These are phyloP conservation scores for Prunus kanzakura DNA, from an alignment of 306 rosid genomes.

Conservation along the genomic window DNA sequence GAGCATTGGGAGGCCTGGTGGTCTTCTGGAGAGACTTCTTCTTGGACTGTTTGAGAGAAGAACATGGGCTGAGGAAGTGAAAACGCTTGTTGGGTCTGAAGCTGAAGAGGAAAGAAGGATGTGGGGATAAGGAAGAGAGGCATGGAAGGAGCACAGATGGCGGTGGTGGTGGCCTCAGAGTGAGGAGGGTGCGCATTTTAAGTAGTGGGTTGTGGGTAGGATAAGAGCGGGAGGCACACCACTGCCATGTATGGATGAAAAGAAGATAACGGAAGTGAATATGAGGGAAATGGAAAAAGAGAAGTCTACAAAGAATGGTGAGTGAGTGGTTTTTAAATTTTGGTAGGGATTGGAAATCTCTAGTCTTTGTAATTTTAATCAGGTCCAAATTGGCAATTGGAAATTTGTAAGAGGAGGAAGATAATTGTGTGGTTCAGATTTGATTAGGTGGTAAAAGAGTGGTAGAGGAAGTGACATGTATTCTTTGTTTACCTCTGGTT, in stretches of 20 bases:
- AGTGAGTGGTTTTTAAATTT: constrained; percentile 1
- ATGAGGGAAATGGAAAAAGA: not conserved
- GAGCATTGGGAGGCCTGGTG: constrained; percentile 34
- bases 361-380: not conserved
- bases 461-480: constrained; percentile 26
- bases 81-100: constrained; percentile 48
- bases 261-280: not conserved
- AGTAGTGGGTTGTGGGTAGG: constrained; percentile 10
- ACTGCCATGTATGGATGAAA: constrained; percentile 21
- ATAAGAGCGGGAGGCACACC: constrained; percentile 9
- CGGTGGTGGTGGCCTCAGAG: constrained; percentile 28
- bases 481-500: not conserved
- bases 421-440: not conserved
- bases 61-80: constrained; percentile 62
- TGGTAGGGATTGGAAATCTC: not conserved
- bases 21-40: constrained; percentile 42
- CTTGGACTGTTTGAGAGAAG: constrained; percentile 78
- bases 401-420: too few species aligned
- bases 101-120: constrained; percentile 42
- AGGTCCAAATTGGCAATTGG: not conserved
- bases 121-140: constrained; percentile 39
- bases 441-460: not conserved
- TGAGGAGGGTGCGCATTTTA: constrained; percentile 63
- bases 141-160: constrained; percentile 42
- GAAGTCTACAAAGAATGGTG: not conserved